These are phyloP conservation scores for Trametes pubescens DNA, from an alignment of 1,284 basidiomycete genomes.

Conservation along the genomic window DNA sequence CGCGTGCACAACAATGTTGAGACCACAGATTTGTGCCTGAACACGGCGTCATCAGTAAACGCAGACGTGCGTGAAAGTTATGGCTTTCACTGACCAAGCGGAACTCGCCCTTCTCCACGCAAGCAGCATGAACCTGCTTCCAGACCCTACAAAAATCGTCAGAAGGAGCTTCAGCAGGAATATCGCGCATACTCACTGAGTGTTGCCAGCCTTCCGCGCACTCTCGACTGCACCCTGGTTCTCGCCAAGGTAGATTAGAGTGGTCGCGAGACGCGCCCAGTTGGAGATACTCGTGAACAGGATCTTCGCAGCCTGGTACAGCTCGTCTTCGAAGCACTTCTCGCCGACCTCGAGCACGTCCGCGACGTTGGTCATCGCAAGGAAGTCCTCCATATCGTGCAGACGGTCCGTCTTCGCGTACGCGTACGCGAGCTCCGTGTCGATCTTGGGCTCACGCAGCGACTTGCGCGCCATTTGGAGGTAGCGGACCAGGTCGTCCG, in stretches of 20 bases:
- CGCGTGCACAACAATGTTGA: conserved; percentile 94
- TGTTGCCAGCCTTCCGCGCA: conserved; percentile 98
- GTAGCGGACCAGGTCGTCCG: conserved; percentile 97
- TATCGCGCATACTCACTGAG: conserved; percentile 69
- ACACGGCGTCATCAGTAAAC: conserved; percentile 7
- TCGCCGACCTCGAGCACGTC: conserved; percentile 97
- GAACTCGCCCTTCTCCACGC: conserved; percentile 98
- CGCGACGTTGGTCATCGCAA: conserved; percentile 98
- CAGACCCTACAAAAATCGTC: conserved; percentile 74
- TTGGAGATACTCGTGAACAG: conserved; percentile 98
- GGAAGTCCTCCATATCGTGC: conserved; percentile 99
- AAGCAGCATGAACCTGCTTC: conserved; percentile 99
- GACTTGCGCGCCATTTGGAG: conserved; percentile 99
- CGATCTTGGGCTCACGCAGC: conserved; percentile 96
- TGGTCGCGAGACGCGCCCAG: conserved; percentile 98
- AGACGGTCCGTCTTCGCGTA: conserved; percentile 97
- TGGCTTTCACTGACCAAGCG: conserved; percentile 63
- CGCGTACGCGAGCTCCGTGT: conserved; percentile 96
- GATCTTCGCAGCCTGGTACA: conserved; percentile 97
- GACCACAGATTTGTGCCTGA: conserved; percentile 96
- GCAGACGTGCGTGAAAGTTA: conserved; percentile 9
- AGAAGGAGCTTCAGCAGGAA: conserved; percentile 14
- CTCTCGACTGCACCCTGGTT: conserved; percentile 99
- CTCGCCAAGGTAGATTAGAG: conserved; percentile 97
- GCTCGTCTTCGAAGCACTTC: conserved; percentile 98